A percentile compares a stretch with the other conserved stretches of the same genome.
These are phyloP conservation scores for Sporisorium sorghi DNA, from an alignment of 1,284 basidiomycete genomes.

Conservation along the genomic window DNA sequence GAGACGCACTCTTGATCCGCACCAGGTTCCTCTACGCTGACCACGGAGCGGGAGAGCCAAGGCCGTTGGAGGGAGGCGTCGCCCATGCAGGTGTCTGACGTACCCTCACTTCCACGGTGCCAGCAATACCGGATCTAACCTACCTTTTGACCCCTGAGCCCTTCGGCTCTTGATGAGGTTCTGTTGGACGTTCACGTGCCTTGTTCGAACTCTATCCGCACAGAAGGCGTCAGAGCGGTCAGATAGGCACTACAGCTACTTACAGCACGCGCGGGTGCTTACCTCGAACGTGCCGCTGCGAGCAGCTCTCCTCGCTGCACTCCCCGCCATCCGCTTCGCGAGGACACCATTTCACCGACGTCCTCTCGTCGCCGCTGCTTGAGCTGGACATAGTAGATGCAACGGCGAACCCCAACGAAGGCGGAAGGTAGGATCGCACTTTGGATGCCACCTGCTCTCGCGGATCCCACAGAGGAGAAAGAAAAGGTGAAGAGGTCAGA, in stretches of 20 bases:
- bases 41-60: too few relatives aligned
- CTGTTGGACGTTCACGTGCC: background rate
- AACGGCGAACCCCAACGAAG: slow-evolving; percentile 17
- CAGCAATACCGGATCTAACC: too few relatives aligned
- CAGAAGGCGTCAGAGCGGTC: background rate
- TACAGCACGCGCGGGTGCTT: too few relatives aligned
- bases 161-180: too few relatives aligned
- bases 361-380: slow-evolving; percentile 9
- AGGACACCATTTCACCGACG: slow-evolving; percentile 35
- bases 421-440: slow-evolving; percentile 31
- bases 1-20: too few relatives aligned
- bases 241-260: too few relatives aligned
- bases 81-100: too few relatives aligned
- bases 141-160: too few relatives aligned
- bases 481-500: background rate
- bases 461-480: background rate
- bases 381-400: background rate
- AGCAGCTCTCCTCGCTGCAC: slow-evolving; percentile 15
- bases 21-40: too few relatives aligned
- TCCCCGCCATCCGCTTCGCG: slow-evolving; percentile 31
- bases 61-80: too few relatives aligned
- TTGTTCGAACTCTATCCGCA: background rate
- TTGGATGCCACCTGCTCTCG: slow-evolving; percentile 19
- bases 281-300: slow-evolving; percentile 31
- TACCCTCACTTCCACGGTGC: too few relatives aligned